phyloP scores from a whole-genome alignment of 139 green algal genomes.

The Zygnema circumcarinatum region DNA sequence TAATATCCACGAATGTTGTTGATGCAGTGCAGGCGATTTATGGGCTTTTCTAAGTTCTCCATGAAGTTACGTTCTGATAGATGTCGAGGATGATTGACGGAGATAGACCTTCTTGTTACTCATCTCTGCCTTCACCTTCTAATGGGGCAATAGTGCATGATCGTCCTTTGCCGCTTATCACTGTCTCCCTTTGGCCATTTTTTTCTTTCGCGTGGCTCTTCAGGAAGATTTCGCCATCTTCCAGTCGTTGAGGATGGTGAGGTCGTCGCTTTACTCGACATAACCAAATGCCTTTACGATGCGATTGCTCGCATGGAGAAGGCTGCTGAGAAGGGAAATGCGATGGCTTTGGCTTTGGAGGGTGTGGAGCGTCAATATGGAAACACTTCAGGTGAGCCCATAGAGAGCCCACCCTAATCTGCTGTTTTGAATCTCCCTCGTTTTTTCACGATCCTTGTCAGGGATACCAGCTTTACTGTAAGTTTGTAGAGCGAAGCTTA shows the following conservation, averaged over 20 bases:
- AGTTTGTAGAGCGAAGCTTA: too few species aligned
- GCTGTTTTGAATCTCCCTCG: neutral
- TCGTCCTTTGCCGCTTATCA: too few species aligned
- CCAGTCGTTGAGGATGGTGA: slow-evolving; percentile 59
- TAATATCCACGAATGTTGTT: neutral
- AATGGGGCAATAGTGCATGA: too few species aligned
- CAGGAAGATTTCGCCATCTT: slow-evolving; percentile 61
- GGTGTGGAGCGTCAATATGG: slow-evolving; percentile 52
- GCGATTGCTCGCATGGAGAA: slow-evolving; percentile 60
- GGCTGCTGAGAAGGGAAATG: slow-evolving; percentile 56
- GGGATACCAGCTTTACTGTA: too few species aligned
- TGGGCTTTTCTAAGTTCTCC: too few species aligned
- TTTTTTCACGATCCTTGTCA: too few species aligned
- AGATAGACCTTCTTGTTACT: too few species aligned
- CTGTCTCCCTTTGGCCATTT: neutral
- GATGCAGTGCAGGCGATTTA: neutral
- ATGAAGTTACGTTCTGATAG: too few species aligned
- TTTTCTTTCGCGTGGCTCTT: too few species aligned
- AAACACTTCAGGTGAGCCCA: slow-evolving; percentile 17
- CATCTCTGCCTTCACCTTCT: too few species aligned
- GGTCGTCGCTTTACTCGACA: slow-evolving; percentile 58
- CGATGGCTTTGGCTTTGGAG: slow-evolving; percentile 38
- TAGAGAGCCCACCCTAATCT: neutral
- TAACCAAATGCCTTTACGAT: slow-evolving; percentile 61
- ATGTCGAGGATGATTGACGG: too few species aligned